Conservation (phyloP, 805 yeast species). For the Pichia occidentalis region DNA sequence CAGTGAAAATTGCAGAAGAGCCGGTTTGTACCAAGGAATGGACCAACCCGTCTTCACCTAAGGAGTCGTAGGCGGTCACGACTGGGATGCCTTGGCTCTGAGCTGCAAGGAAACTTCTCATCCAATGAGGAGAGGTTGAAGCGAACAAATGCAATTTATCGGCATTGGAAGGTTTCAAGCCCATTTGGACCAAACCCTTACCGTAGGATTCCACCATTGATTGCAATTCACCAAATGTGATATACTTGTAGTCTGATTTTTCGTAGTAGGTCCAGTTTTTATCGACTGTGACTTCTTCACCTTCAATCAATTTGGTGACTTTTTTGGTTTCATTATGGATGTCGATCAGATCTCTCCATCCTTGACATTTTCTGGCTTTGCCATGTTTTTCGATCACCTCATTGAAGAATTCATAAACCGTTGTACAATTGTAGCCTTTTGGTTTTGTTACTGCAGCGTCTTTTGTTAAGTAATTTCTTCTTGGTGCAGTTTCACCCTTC, state of each 20-base stretch:
- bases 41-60: slow-evolving; percentile 82
- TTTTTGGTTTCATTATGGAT: slow-evolving; percentile 69
- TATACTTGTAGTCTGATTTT: slow-evolving; percentile 61
- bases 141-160: slow-evolving; percentile 81
- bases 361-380: slow-evolving; percentile 48
- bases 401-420: slow-evolving; percentile 61
- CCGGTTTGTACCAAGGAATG: slow-evolving; percentile 82
- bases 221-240: slow-evolving; percentile 53
- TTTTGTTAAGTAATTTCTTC: slow-evolving; percentile 52
- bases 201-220: slow-evolving; percentile 49
- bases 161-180: slow-evolving; percentile 53
- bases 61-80: slow-evolving; percentile 94
- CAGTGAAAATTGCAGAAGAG: slow-evolving; percentile 75
- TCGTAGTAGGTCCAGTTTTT: slow-evolving; percentile 89
- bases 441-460: slow-evolving; percentile 52
- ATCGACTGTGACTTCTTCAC: slow-evolving; percentile 61
- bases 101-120: slow-evolving; percentile 77
- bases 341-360: slow-evolving; percentile 71
- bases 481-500: slow-evolving; percentile 73
- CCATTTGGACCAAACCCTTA: slow-evolving; percentile 69
- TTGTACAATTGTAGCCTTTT: slow-evolving; percentile 50
- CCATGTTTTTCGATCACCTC: slow-evolving; percentile 55
- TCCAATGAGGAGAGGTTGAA: slow-evolving; percentile 82
- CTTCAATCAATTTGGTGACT: slow-evolving; percentile 71
- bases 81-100: slow-evolving; percentile 74